These are phyloP conservation scores for Cryphonectria nitschkei DNA, from an alignment of 2,329 filamentous ascomycete genomes.

Conservation along the genomic window DNA sequence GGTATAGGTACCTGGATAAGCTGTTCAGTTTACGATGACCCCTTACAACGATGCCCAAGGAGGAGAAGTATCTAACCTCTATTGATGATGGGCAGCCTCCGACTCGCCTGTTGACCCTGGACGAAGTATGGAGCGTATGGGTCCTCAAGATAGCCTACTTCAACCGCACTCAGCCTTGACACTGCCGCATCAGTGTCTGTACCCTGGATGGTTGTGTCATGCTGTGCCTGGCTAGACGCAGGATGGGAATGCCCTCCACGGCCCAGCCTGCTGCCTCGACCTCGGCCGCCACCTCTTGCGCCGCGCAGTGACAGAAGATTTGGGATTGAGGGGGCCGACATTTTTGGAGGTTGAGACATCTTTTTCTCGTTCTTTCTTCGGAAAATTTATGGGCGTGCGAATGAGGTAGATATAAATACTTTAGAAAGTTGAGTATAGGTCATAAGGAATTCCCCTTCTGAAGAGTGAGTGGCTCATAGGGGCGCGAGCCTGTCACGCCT, in stretches of 20 bases:
- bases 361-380: not conserved
- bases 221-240: conserved; percentile 42
- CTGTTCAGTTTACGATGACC: conserved; percentile 65
- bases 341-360: conserved; percentile 41
- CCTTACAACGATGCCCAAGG: conserved; percentile 55
- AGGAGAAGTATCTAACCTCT: conserved; percentile 62
- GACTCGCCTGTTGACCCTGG: conserved; percentile 52
- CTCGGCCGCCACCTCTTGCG: conserved; percentile 47
- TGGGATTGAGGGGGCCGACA: conserved; percentile 77
- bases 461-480: not conserved
- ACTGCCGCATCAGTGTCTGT: conserved; percentile 92
- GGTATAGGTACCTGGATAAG: conserved; percentile 78
- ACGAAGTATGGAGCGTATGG: conserved; percentile 76
- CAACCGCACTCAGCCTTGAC: conserved; percentile 86
- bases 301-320: conserved; percentile 68
- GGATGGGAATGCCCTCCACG: conserved; percentile 31
- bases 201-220: conserved; percentile 79
- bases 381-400: no score
- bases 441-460: not conserved
- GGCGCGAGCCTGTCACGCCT: conserved; percentile 1
- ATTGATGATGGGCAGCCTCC: conserved; percentile 90
- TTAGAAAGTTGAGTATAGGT: not conserved
- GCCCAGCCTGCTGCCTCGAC: conserved; percentile 30
- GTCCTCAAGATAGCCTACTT: conserved; percentile 82
- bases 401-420: not conserved